Percentiles rank a stretch among this genome's conserved stretches.
Conservation (phyloP, 306 rosid genomes). For the Ceratonia siliqua region DNA sequence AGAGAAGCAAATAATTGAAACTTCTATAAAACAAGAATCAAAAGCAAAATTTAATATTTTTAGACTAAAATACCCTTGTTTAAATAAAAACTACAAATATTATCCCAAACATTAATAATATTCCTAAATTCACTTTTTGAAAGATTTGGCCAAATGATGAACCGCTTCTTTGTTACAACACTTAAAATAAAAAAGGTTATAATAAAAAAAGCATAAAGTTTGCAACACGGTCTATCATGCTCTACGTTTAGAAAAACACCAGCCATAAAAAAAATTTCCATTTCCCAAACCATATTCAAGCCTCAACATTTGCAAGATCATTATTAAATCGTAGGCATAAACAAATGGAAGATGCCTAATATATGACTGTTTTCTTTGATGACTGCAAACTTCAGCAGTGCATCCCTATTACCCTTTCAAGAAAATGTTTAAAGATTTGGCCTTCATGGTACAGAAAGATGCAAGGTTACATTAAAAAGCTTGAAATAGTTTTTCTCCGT, state of each 20-base stretch:
- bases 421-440: not conserved
- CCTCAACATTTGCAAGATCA: not conserved
- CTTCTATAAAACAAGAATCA: too few relatives aligned
- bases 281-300: slow-evolving; percentile 10
- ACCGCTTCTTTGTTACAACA: too few relatives aligned
- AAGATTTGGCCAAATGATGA: too few relatives aligned
- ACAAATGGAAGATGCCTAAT: not conserved
- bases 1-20: too few relatives aligned
- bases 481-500: not conserved
- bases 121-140: too few relatives aligned
- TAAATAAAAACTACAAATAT: too few relatives aligned
- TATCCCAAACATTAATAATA: too few relatives aligned
- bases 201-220: too few relatives aligned
- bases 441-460: slow-evolving; percentile 4
- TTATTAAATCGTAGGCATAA: slow-evolving; percentile 6
- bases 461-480: not conserved
- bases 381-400: not conserved
- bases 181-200: too few relatives aligned
- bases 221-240: too few relatives aligned
- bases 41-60: too few relatives aligned
- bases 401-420: not conserved
- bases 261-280: not conserved
- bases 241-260: not conserved
- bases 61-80: too few relatives aligned
- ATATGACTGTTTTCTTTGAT: not conserved